A percentile compares a stretch with the other conserved stretches of the same genome.
Conservation (phyloP, 2,329 filamentous ascomycete genomes). For the Ophiostoma novo-ulmi region DNA sequence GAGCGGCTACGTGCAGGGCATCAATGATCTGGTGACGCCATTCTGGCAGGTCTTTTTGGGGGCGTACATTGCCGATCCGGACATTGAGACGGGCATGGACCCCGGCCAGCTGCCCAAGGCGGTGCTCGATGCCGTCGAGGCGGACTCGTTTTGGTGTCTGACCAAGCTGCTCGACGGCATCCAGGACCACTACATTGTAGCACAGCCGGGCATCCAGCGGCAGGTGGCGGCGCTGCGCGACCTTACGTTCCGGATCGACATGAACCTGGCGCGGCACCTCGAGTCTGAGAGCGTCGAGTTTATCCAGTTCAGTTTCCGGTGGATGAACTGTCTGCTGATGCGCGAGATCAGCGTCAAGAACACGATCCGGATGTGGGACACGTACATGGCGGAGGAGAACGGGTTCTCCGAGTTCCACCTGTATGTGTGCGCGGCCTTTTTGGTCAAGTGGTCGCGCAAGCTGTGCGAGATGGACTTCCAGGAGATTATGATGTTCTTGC, state of each 20-base stretch:
- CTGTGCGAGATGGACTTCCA: slow-evolving; percentile 96
- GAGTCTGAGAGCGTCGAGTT: slow-evolving; percentile 92
- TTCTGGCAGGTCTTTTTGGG: slow-evolving; percentile 98
- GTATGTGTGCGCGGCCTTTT: slow-evolving; percentile 94
- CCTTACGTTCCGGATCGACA: slow-evolving; percentile 84
- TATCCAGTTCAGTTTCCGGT: slow-evolving; percentile 97
- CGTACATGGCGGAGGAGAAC: slow-evolving; percentile 96
- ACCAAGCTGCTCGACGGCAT: slow-evolving; percentile 98
- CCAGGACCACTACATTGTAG: slow-evolving; percentile 97
- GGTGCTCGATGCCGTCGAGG: slow-evolving; percentile 93
- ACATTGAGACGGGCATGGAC: slow-evolving; percentile 93
- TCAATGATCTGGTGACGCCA: slow-evolving; percentile 95
- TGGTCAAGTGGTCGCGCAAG: slow-evolving; percentile 97
- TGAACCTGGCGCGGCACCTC: slow-evolving; percentile 76
- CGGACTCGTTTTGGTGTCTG: slow-evolving; percentile 96
- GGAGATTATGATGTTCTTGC: slow-evolving; percentile 99
- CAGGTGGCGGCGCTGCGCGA: slow-evolving; percentile 87
- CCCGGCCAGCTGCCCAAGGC: slow-evolving; percentile 85
- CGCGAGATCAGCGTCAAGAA: slow-evolving; percentile 94
- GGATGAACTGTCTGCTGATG: slow-evolving; percentile 99
- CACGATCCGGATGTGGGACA: slow-evolving; percentile 99
- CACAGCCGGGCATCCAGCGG: slow-evolving; percentile 91
- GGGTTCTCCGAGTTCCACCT: slow-evolving; percentile 98
- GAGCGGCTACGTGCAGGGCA: slow-evolving; percentile 95
- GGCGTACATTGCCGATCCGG: slow-evolving; percentile 87